Conservation (phyloP, 2,329 filamentous ascomycete genomes). For the Aspergillus sclerotialis region DNA sequence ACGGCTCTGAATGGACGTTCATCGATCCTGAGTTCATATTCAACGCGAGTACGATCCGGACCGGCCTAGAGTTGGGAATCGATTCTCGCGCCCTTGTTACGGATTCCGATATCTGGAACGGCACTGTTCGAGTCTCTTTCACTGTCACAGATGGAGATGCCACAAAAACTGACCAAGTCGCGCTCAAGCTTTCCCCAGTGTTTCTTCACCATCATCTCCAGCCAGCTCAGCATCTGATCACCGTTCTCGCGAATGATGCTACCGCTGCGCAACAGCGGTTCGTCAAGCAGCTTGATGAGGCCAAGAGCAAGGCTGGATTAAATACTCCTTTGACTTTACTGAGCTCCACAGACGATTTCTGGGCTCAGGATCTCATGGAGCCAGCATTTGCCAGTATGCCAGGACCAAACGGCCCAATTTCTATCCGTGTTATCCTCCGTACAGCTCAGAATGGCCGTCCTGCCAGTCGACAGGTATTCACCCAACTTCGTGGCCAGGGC, state of each 20-base stretch:
- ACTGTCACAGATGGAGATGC: slow-evolving; percentile 16
- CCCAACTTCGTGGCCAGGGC: slow-evolving; percentile 20
- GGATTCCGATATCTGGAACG: slow-evolving; percentile 11
- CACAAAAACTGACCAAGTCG: slow-evolving; percentile 19
- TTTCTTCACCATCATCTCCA: slow-evolving; percentile 34
- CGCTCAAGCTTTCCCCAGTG: slow-evolving; percentile 31
- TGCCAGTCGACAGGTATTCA: slow-evolving; percentile 27
- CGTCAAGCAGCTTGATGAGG: slow-evolving; percentile 3
- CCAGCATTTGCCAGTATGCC: slow-evolving; percentile 35
- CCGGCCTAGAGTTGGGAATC: slow-evolving; percentile 30
- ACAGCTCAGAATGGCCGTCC: slow-evolving; percentile 17
- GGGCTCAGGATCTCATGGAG: slow-evolving; percentile 37
- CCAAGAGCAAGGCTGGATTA: slow-evolving; percentile 6
- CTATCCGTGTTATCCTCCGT: slow-evolving; percentile 27
- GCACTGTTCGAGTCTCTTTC: slow-evolving; percentile 14
- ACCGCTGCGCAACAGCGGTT: slow-evolving; percentile 7
- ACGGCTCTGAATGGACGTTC: slow-evolving; percentile 20
- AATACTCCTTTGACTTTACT: slow-evolving; percentile 15
- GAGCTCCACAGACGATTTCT: slow-evolving; percentile 22
- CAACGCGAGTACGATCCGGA: slow-evolving; percentile 15
- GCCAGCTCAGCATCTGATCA: slow-evolving; percentile 19
- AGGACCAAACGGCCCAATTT: slow-evolving; percentile 25
- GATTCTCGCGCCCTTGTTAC: slow-evolving; percentile 28
- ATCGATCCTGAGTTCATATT: slow-evolving; percentile 23
- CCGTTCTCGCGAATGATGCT: slow-evolving; percentile 5